phyloP scores from a whole-genome alignment of 164 flowering plant species.

The Sedum album region DNA sequence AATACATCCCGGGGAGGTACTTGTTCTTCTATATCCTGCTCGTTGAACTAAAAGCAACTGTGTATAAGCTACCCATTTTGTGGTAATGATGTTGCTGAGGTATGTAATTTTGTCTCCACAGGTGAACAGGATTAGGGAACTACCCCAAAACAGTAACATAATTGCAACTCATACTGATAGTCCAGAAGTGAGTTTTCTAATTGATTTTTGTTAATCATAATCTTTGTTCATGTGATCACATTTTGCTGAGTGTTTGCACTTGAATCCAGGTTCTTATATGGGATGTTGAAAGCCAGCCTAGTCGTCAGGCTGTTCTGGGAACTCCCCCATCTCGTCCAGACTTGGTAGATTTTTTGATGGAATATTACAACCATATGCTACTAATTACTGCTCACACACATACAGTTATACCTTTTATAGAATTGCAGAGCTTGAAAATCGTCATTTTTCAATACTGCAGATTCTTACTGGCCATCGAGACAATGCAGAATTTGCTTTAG shows the following conservation, averaged over 20 bases:
- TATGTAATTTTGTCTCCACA: slow-evolving; percentile 24
- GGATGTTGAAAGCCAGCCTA: slow-evolving; percentile 93
- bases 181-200: slow-evolving; percentile 6
- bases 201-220: background rate
- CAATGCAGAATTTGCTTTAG: slow-evolving; percentile 96
- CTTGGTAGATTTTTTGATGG: slow-evolving; percentile 26
- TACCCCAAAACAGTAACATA: slow-evolving; percentile 75
- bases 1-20: slow-evolving; percentile 93
- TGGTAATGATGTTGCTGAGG: background rate
- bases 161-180: slow-evolving; percentile 61
- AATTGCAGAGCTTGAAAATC: background rate
- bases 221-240: background rate
- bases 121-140: slow-evolving; percentile 96
- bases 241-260: background rate
- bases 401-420: too few relatives aligned
- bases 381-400: background rate
- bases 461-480: slow-evolving; percentile 87
- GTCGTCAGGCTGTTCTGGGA: slow-evolving; percentile 86
- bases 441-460: slow-evolving; percentile 33
- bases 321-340: slow-evolving; percentile 82
- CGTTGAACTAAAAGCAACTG: background rate
- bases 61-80: background rate
- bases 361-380: background rate
- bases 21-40: background rate
- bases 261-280: slow-evolving; percentile 73